Evolutionary conservation across 805 yeast genomes (phyloP).

Genomic region (Saturnispora quitensis): DNA sequence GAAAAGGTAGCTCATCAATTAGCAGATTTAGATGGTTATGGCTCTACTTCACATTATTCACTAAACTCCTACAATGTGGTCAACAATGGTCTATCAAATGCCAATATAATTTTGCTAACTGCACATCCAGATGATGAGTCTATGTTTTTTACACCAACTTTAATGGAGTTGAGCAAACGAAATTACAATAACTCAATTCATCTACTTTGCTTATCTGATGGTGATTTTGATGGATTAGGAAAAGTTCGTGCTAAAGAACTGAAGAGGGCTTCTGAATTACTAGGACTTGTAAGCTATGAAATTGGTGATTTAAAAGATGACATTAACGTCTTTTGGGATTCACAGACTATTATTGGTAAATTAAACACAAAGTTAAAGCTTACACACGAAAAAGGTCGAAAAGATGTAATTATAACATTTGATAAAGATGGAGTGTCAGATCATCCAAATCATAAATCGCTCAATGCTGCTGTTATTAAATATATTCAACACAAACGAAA

Average conservation of each 20-base stretch:
- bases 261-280: constrained; percentile 38
- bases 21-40: constrained; percentile 1
- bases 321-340: constrained; percentile 59
- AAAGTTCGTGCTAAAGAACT: constrained; percentile 52
- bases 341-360: constrained; percentile 29
- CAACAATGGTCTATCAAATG: constrained; percentile 12
- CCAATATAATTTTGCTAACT: constrained; percentile 36
- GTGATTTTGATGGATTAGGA: constrained; percentile 73
- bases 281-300: constrained; percentile 40
- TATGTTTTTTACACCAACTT: constrained; percentile 88
- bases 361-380: constrained; percentile 22
- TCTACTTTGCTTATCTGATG: constrained; percentile 65
- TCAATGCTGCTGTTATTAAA: constrained; percentile 41
- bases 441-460: constrained; percentile 78
- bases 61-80: constrained; percentile 18
- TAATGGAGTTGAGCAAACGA: constrained; percentile 41
- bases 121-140: constrained; percentile 99
- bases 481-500: constrained; percentile 20
- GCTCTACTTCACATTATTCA: not conserved
- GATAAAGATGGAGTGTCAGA: constrained; percentile 75
- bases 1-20: not conserved
- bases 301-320: constrained; percentile 58
- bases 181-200: constrained; percentile 43
- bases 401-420: constrained; percentile 52
- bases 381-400: constrained; percentile 3